Percentiles rank a stretch among this genome's conserved stretches.
phyloP scores from a whole-genome alignment of 768 basidiomycete species.

The Crassisporium funariophilum region DNA sequence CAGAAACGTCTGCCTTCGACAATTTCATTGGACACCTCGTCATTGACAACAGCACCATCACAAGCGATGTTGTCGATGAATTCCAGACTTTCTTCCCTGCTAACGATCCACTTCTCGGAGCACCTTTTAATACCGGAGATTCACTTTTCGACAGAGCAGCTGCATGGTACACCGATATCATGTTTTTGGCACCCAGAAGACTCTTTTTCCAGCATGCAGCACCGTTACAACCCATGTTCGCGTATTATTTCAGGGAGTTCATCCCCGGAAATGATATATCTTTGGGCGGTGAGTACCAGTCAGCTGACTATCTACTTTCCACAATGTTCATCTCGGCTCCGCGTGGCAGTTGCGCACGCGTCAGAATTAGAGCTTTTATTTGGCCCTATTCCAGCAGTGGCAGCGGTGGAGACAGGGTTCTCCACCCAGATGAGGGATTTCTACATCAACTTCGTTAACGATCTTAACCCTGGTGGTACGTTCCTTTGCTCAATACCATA shows the following conservation, averaged over 20 bases:
- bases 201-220: conserved; percentile 53
- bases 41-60: conserved; percentile 55
- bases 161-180: conserved; percentile 60
- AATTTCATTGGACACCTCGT: conserved; percentile 49
- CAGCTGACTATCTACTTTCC: background rate
- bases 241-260: conserved; percentile 57
- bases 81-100: conserved; percentile 47
- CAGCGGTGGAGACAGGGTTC: conserved; percentile 44
- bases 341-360: conserved; percentile 44
- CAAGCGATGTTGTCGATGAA: conserved; percentile 39
- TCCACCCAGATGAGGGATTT: conserved; percentile 51
- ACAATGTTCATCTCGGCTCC: background rate
- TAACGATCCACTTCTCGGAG: conserved; percentile 48
- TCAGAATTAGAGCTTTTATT: conserved; percentile 53
- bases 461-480: conserved; percentile 57
- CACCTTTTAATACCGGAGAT: conserved; percentile 60
- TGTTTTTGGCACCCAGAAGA: conserved; percentile 54
- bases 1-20: conserved; percentile 47
- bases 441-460: conserved; percentile 58
- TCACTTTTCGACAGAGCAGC: conserved; percentile 57
- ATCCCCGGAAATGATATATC: conserved; percentile 53
- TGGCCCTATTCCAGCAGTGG: conserved; percentile 42
- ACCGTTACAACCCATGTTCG: conserved; percentile 48
- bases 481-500: background rate
- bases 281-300: conserved; percentile 43